Percentiles rank a stretch among this genome's conserved stretches.
Conservation (phyloP, 257 asterid genomes). For the Cordia subcordata region DNA sequence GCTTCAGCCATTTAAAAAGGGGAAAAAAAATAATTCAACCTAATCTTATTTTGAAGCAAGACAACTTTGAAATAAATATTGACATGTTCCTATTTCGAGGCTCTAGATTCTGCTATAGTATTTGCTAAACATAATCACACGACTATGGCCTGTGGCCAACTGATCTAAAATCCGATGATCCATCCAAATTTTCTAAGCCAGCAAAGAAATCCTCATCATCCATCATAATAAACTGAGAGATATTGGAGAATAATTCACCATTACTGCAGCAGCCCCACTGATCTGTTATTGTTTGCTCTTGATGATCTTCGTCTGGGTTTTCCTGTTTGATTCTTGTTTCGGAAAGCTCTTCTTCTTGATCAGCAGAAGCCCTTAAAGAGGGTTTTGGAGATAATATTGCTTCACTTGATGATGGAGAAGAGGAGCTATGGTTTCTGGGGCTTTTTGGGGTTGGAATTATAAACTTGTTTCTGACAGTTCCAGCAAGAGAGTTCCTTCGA, state of each 20-base stretch:
- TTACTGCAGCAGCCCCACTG: conserved; percentile 2
- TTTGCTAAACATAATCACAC: too few species aligned
- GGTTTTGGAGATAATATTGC: conserved; percentile 17
- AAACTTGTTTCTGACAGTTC: conserved; percentile 72
- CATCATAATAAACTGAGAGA: conserved; percentile 29
- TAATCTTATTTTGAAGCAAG: too few species aligned
- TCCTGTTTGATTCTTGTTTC: conserved; percentile 20
- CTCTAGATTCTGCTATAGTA: too few species aligned
- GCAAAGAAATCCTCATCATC: conserved; percentile 53
- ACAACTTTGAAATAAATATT: too few species aligned
- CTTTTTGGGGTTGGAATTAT: conserved; percentile 22
- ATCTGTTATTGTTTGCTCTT: neutral
- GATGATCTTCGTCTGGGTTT: conserved; percentile 3
- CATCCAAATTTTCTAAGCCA: conserved; percentile 59
- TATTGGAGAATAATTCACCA: neutral
- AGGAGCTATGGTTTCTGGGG: neutral
- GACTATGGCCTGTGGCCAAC: too few species aligned
- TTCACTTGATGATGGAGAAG: conserved; percentile 3
- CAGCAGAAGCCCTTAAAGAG: conserved; percentile 3
- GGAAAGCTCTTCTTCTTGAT: conserved; percentile 1
- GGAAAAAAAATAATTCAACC: too few species aligned
- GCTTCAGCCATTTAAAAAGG: too few species aligned
- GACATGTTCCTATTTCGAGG: too few species aligned
- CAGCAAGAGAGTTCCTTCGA: conserved; percentile 73
- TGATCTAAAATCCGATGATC: neutral